phyloP scores from a whole-genome alignment of 306 rosid genomes.

The Bauhinia variegata region DNA sequence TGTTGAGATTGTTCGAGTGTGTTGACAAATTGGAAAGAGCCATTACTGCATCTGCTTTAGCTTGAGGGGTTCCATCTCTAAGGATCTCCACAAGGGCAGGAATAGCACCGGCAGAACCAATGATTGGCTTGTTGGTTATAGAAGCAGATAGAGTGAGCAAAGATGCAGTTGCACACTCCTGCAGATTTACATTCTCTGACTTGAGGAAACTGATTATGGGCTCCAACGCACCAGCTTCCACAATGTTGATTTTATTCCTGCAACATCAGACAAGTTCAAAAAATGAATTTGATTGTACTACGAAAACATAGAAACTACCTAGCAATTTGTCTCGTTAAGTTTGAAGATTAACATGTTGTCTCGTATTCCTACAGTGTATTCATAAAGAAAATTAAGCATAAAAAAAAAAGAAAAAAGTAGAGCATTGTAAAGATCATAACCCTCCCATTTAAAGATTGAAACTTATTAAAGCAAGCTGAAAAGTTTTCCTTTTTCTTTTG shows the following conservation, averaged over 20 bases:
- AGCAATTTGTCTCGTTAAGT: not conserved
- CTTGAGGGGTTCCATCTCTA: conserved; percentile 74
- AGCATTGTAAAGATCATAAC: not conserved
- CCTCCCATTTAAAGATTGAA: conserved; percentile 11
- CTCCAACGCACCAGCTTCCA: conserved; percentile 89
- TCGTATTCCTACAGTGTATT: not conserved
- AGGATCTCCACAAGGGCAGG: conserved; percentile 88
- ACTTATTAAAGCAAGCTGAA: conserved; percentile 8
- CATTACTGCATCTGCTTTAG: conserved; percentile 89
- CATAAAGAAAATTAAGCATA: not conserved
- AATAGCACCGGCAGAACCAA: conserved; percentile 77
- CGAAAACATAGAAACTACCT: not conserved
- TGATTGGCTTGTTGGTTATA: conserved; percentile 74
- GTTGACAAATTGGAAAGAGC: conserved; percentile 96
- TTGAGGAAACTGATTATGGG: conserved; percentile 76
- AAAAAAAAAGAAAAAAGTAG: conserved; percentile 7
- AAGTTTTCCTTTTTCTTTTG: conserved; percentile 7
- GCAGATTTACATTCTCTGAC: conserved; percentile 65
- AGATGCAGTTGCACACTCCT: conserved; percentile 82
- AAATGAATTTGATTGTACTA: conserved; percentile 23
- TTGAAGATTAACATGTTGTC: too few relatives aligned
- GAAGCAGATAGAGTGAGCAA: conserved; percentile 94
- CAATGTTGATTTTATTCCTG: conserved; percentile 91
- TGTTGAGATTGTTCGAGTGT: conserved; percentile 52
- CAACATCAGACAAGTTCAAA: conserved; percentile 29